A percentile compares a stretch with the other conserved stretches of the same genome.
These are phyloP conservation scores for Phialocephala sp. DNA, from an alignment of 2,329 filamentous ascomycete genomes.

Conservation along the genomic window DNA sequence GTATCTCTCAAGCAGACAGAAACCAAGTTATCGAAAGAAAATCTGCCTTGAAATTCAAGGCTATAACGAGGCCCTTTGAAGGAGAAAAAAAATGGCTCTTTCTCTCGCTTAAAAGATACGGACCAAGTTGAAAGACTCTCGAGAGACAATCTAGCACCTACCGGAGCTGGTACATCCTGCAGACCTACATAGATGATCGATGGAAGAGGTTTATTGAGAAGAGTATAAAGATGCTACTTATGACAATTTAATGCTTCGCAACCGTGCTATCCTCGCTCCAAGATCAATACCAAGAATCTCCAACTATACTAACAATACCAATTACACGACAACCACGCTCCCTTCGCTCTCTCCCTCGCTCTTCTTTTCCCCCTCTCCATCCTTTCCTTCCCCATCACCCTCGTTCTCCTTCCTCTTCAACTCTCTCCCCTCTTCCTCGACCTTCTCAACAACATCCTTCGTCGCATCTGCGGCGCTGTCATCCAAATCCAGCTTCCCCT, in stretches of 20 bases:
- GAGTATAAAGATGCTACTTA: constrained; percentile 4
- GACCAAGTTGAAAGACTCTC: no score
- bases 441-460: constrained; percentile 17
- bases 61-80: no score
- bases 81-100: no score
- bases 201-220: not conserved
- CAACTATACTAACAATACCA: not conserved
- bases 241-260: not conserved
- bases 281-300: not conserved
- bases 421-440: constrained; percentile 21
- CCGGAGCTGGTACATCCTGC: no score
- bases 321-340: constrained; percentile 18
- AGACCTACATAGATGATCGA: no score
- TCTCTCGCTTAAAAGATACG: no score
- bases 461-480: constrained; percentile 40
- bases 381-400: not conserved
- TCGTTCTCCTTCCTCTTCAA: constrained; percentile 8
- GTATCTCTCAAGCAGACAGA: no score
- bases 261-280: not conserved
- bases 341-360: constrained; percentile 15
- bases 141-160: no score
- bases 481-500: constrained; percentile 49
- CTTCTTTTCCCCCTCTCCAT: constrained; percentile 2
- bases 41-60: no score
- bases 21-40: no score